Evolutionary conservation across 164 flowering plant genomes (phyloP).

Genomic region (grape (Vitis vinifera)): ASM3070453v1 NC_081810.1:9430501-9431000

Average conservation of each 20-base stretch:
- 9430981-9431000: too few relatives aligned
- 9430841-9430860: conserved; percentile 7
- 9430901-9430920: too few relatives aligned
- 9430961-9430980: too few relatives aligned
- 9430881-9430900: too few relatives aligned
- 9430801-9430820: conserved; percentile 29
- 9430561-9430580: conserved; percentile 76
- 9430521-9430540: conserved; percentile 48
- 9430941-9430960: too few relatives aligned
- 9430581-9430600: conserved; percentile 40
- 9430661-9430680: conserved; percentile 8
- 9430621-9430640: not conserved
- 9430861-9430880: not conserved
- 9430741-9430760: conserved; percentile 34
- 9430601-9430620: not conserved
- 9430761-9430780: conserved; percentile 62
- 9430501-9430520: conserved; percentile 33
- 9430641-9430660: conserved; percentile 13
- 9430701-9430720: conserved; percentile 16
- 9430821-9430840: conserved; percentile 31
- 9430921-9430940: too few relatives aligned
- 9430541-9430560: conserved; percentile 52
- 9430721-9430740: conserved; percentile 41
- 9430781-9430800: conserved; percentile 36
- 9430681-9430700: conserved; percentile 3